phyloP scores from a whole-genome alignment of 129 eudicot species.

The Chrysanthemum seticuspe region DNA sequence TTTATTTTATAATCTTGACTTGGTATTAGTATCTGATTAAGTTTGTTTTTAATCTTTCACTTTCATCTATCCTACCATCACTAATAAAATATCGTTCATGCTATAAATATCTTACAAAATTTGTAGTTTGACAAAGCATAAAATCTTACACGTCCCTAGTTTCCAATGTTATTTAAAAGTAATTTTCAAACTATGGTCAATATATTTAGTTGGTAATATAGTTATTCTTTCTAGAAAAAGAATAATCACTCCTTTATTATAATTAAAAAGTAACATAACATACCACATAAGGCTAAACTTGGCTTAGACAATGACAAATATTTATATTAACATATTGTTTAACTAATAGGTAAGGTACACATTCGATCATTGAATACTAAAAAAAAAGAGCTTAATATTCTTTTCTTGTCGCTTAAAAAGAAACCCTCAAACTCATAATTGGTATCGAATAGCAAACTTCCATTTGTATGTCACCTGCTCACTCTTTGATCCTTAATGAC shows the following conservation, averaged over 20 bases:
- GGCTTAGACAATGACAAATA: constrained; percentile 5
- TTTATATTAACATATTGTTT: neutral
- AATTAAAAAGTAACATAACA: neutral
- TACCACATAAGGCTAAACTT: constrained; percentile 19
- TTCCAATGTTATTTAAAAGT: neutral
- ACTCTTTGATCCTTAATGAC: neutral
- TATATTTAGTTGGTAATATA: neutral
- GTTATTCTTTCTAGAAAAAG: constrained; percentile 10
- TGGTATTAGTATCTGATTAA: neutral
- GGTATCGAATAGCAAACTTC: neutral
- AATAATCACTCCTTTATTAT: neutral
- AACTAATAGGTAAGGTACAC: constrained; percentile 4
- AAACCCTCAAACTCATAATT: constrained; percentile 7
- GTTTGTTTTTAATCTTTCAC: neutral
- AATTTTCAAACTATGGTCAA: neutral
- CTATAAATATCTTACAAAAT: neutral
- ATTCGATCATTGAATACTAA: neutral
- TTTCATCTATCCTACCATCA: neutral
- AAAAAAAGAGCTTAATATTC: neutral
- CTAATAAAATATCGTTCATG: neutral
- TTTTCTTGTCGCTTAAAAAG: constrained; percentile 10
- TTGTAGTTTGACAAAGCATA: constrained; percentile 2
- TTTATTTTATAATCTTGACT: neutral
- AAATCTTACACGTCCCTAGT: constrained; percentile 6
- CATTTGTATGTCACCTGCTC: neutral